Conservation (phyloP, 768 basidiomycete genomes). For the Panaeolus papilionaceus region DNA sequence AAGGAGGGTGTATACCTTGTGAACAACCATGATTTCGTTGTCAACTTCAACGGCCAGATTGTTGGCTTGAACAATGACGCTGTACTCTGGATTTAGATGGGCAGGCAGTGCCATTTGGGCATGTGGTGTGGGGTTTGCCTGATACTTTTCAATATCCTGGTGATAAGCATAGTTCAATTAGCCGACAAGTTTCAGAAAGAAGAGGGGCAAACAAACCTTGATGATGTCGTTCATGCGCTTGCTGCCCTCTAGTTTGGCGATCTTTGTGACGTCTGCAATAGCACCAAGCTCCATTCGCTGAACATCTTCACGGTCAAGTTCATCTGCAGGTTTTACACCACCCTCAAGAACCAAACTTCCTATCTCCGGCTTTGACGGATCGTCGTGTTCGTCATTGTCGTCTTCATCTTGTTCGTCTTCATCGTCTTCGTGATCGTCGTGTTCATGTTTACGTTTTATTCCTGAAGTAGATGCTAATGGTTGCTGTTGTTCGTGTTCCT, state of each 20-base stretch:
- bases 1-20: constrained; percentile 67
- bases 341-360: constrained; percentile 80
- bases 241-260: constrained; percentile 89
- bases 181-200: neutral
- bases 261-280: constrained; percentile 85
- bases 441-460: constrained; percentile 50
- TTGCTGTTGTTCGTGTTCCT: constrained; percentile 36
- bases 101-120: constrained; percentile 82
- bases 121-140: constrained; percentile 76
- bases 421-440: constrained; percentile 37
- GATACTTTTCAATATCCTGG: constrained; percentile 91
- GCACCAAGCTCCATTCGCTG: constrained; percentile 90
- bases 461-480: constrained; percentile 54
- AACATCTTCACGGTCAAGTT: constrained; percentile 93
- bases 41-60: constrained; percentile 98
- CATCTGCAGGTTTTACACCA: constrained; percentile 92
- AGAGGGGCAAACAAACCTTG: constrained; percentile 51
- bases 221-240: constrained; percentile 89
- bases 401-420: constrained; percentile 60
- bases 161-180: constrained; percentile 1
- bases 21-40: constrained; percentile 96
- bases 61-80: constrained; percentile 95
- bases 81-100: constrained; percentile 94
- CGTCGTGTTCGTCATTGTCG: constrained; percentile 53
- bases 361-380: constrained; percentile 51